Base-by-base conservation (phyloP, 2,329 filamentous ascomycete species). In the Xylaria digitata region DNA sequence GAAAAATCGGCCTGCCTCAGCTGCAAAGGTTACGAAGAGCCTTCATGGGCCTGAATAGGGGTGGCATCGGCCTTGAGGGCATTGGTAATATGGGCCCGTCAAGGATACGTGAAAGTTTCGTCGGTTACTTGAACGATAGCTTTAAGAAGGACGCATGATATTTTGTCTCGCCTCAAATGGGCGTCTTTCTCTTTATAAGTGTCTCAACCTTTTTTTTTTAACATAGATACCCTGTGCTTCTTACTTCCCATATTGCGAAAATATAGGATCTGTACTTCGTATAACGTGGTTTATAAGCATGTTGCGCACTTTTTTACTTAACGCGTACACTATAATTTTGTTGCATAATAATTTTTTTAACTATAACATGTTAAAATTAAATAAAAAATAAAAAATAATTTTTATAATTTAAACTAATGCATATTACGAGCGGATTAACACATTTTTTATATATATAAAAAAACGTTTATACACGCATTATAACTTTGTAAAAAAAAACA, bases 1-100 rank as follows among this genome's bases (percentile, higher is more conserved):
- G 86, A 67, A 88, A 87, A 69, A 81, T 93, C 56, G 90, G 90
- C 0, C 76, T 96, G 49, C 90, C 92, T 8, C 91, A 93, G 76
- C 80, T 96, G 71, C 93, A 96, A 80, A 85, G 93, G 70, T 81
- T 94, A 72, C 84, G 93, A 66, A 85, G 93, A 73, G 92, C 93
- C 55, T 96, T 92, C 79, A 89, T 95, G 72, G 86, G 85, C 5
- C 78, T 96, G 77, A 94, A 94, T 72, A 83, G 93, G 57, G 93
- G 81, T 74, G 91, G 84, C 75, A 94, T 87, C 66, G 88, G 82
- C 53, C 80, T 83, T 63, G 87, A 89, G 72, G 80, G 79, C 1
- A 83, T 87, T 2, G 84, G 85, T 0, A 86, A 84, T 70, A 79
- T 88, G 77, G 82, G 80, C 6, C 84, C 82, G 1, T 82, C 82